Evolutionary conservation across 305 asterid species (phyloP).

Genomic region (Plantago coronopus): DNA sequence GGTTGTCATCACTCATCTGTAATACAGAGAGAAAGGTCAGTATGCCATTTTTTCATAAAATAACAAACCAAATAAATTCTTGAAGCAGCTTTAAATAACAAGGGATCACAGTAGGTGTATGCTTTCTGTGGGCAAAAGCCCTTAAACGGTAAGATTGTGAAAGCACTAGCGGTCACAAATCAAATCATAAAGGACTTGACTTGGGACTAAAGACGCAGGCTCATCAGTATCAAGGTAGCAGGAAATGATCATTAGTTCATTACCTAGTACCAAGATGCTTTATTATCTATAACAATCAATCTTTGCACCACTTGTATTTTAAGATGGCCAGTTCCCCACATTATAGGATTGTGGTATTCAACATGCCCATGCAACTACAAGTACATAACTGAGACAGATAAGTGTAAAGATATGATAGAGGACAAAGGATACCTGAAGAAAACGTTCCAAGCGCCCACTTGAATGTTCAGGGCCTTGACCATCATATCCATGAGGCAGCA

Average conservation of each 20-base stretch:
- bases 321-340: slow-evolving; percentile 7
- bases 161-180: slow-evolving; percentile 10
- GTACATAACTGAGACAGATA: slow-evolving; percentile 4
- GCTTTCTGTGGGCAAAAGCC: too few species aligned
- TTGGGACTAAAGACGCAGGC: not conserved
- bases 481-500: slow-evolving; percentile 95
- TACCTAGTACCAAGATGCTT: slow-evolving; percentile 2
- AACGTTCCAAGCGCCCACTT: slow-evolving; percentile 96
- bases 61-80: not conserved
- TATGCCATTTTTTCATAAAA: not conserved
- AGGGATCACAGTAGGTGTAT: too few species aligned
- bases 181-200: not conserved
- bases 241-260: slow-evolving; percentile 7
- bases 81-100: too few species aligned
- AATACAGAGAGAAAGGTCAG: slow-evolving; percentile 24
- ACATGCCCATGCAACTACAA: slow-evolving; percentile 10
- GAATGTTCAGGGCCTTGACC: slow-evolving; percentile 99
- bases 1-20: slow-evolving; percentile 97
- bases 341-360: slow-evolving; percentile 3
- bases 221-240: not conserved
- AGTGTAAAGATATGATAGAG: slow-evolving; percentile 8
- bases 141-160: not conserved
- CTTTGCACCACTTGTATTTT: not conserved
- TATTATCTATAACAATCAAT: slow-evolving; percentile 6
- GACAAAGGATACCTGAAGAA: slow-evolving; percentile 62